Percentiles rank a stretch among this genome's conserved stretches.
phyloP scores from a whole-genome alignment of 2,329 filamentous ascomycete genomes.

The Blastomyces gilchristii region DNA sequence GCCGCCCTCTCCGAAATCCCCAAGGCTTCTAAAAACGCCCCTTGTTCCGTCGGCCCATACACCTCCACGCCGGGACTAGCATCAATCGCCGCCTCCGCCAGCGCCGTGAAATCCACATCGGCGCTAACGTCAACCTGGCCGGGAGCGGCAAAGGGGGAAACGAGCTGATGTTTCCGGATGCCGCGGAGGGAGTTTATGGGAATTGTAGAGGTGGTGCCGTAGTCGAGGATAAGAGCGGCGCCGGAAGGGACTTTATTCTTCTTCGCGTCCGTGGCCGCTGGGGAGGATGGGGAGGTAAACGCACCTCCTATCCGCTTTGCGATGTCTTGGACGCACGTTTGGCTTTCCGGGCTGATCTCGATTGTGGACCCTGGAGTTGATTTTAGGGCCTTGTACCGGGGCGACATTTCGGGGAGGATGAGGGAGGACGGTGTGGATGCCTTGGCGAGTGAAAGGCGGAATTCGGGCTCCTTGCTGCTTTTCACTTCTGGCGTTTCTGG shows the following conservation, averaged over 20 bases:
- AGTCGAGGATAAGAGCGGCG: slow-evolving; percentile 91
- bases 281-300: slow-evolving; percentile 11
- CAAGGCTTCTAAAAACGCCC: slow-evolving; percentile 65
- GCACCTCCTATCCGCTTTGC: slow-evolving; percentile 69
- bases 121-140: slow-evolving; percentile 81
- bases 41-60: slow-evolving; percentile 84
- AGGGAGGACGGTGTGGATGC: slow-evolving; percentile 69
- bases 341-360: slow-evolving; percentile 82
- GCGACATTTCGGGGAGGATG: slow-evolving; percentile 72
- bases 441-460: slow-evolving; percentile 71
- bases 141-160: slow-evolving; percentile 69
- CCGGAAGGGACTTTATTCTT: slow-evolving; percentile 51
- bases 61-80: slow-evolving; percentile 77
- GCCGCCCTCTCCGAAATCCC: slow-evolving; percentile 70
- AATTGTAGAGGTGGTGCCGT: slow-evolving; percentile 68
- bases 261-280: slow-evolving; percentile 41
- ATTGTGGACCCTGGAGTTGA: slow-evolving; percentile 59
- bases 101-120: slow-evolving; percentile 82
- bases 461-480: slow-evolving; percentile 55
- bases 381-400: slow-evolving; percentile 68
- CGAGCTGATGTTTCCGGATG: slow-evolving; percentile 64
- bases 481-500: slow-evolving; percentile 44
- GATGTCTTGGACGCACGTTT: slow-evolving; percentile 70
- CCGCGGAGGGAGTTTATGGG: slow-evolving; percentile 85
- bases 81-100: slow-evolving; percentile 69